phyloP scores from a whole-genome alignment of 2,329 filamentous ascomycete species.

The Fusarium mangiferae region DNA sequence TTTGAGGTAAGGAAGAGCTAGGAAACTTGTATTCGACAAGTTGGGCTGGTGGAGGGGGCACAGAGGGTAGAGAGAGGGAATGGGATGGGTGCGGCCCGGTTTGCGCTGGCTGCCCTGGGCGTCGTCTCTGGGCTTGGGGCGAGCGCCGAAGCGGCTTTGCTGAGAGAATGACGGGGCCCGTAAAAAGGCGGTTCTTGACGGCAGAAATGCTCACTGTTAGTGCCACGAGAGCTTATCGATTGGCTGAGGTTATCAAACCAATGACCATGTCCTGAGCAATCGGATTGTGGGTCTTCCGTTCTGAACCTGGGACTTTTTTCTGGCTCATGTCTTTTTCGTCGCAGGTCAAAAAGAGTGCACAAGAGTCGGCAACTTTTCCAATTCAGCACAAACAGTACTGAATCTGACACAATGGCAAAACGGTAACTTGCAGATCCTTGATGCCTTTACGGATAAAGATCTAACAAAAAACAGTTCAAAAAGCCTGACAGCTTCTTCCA shows the following conservation, averaged over 20 bases:
- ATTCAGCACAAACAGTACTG: conserved; percentile 1
- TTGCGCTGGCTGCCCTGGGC: conserved; percentile 39
- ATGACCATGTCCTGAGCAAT: conserved; percentile 16
- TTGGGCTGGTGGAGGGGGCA: conserved; percentile 14
- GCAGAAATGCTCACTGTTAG: conserved; percentile 43
- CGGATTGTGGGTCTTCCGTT: conserved; percentile 26
- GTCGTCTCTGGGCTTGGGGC: conserved; percentile 16
- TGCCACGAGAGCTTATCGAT: conserved; percentile 21
- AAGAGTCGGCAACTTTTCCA: conserved; percentile 14
- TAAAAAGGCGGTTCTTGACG: conserved; percentile 43
- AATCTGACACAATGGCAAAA: conserved; percentile 41
- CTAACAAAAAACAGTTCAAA: conserved; percentile 49
- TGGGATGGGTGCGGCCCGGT: conserved; percentile 30
- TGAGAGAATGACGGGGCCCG: conserved; percentile 45
- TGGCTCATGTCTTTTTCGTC: conserved; percentile 37
- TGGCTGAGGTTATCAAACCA: conserved; percentile 10
- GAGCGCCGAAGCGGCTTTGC: conserved; percentile 40
- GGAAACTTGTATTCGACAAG: conserved; percentile 4
- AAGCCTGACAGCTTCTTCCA: conserved; percentile 57
- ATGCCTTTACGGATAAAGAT: conserved; percentile 10
- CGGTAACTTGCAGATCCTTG: conserved; percentile 19
- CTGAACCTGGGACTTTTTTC: conserved; percentile 40
- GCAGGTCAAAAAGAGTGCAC: conserved; percentile 27
- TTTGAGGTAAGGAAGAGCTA: neutral
- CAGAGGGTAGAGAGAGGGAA: conserved; percentile 28